Percentiles rank a stretch among this genome's conserved stretches.
These are phyloP conservation scores for Beauveria caledonica DNA, from an alignment of 2,329 filamentous ascomycete species.

Conservation along the genomic window DNA sequence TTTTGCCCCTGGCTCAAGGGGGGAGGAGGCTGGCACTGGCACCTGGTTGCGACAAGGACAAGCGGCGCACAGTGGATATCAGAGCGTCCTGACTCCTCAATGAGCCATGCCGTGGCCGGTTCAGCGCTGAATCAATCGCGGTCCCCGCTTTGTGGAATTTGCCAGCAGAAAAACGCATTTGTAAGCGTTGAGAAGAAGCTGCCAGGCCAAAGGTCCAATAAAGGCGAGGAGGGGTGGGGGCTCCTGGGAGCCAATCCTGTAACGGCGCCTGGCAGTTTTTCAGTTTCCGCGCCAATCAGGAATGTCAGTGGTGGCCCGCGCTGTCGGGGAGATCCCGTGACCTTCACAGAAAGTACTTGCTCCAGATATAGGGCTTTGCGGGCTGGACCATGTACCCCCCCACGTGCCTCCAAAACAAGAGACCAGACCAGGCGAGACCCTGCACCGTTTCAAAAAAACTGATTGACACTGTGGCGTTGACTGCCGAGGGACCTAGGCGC, in stretches of 20 bases:
- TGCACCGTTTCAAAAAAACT: constrained; percentile 1
- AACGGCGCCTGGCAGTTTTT: background rate
- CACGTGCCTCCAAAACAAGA: too few species aligned
- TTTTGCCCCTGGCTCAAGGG: background rate
- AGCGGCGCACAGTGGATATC: background rate
- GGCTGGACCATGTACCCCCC: too few species aligned
- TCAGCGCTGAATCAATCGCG: background rate
- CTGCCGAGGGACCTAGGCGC: background rate
- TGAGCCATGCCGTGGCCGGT: background rate
- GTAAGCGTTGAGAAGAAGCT: constrained; percentile 5
- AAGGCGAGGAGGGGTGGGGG: background rate
- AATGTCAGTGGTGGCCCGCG: background rate
- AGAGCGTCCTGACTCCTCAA: background rate
- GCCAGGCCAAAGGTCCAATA: background rate
- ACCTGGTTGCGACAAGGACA: background rate
- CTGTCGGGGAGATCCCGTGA: background rate
- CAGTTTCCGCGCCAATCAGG: too few species aligned
- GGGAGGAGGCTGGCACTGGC: constrained; percentile 2
- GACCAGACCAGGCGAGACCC: background rate
- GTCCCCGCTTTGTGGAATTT: constrained; percentile 5
- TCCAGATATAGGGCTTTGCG: background rate
- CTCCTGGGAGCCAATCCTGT: constrained; percentile 6
- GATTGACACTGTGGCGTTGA: constrained; percentile 2
- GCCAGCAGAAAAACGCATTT: constrained; percentile 11
- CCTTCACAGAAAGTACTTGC: background rate